phyloP scores from a whole-genome alignment of 768 basidiomycete species.

The Leccinum truebloodii region DNA sequence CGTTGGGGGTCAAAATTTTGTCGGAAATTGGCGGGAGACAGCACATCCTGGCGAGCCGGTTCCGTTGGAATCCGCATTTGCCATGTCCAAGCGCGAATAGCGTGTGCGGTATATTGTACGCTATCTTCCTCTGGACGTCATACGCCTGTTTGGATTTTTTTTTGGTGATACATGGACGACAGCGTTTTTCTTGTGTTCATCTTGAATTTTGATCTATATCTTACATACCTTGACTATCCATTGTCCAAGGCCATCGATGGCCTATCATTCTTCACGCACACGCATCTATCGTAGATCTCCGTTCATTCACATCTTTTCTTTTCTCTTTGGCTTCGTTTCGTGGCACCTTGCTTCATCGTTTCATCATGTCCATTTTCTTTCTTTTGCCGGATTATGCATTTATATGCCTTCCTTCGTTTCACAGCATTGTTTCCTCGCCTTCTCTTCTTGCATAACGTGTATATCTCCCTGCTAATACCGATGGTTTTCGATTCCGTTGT shows the following conservation, averaged over 20 bases:
- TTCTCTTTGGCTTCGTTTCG: not conserved
- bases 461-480: not conserved
- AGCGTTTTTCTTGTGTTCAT: conserved; percentile 5
- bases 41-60: conserved; percentile 36
- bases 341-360: not conserved
- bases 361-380: not conserved
- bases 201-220: conserved; percentile 9
- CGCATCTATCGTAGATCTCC: conserved; percentile 22
- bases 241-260: conserved; percentile 3
- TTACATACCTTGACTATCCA: conserved; percentile 10
- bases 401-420: not conserved
- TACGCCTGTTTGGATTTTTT: not conserved
- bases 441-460: not conserved
- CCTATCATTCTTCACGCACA: conserved; percentile 12
- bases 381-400: not conserved
- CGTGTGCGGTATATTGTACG: not conserved
- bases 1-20: conserved; percentile 61
- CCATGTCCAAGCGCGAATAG: conserved; percentile 51
- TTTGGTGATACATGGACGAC: conserved; percentile 12
- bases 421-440: not conserved
- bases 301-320: conserved; percentile 2
- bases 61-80: conserved; percentile 64
- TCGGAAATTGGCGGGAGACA: conserved; percentile 68
- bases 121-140: not conserved
- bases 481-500: not conserved